Conservation (phyloP, 257 asterid genomes). For the Thymus quinquecostatus region DNA sequence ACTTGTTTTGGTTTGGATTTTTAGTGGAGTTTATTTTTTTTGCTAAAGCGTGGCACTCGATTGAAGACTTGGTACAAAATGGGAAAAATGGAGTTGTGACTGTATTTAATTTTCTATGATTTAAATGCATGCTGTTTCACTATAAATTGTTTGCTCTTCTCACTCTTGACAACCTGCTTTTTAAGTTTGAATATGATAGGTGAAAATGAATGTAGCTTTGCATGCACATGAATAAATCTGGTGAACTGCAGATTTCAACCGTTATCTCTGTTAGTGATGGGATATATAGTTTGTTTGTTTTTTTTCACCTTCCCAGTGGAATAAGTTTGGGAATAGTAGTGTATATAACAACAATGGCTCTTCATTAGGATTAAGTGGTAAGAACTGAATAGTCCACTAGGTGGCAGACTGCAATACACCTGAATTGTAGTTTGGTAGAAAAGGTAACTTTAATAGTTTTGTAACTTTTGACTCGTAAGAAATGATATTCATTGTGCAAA, state of each 20-base stretch:
- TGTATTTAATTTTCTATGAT: not conserved
- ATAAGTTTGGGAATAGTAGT: not conserved
- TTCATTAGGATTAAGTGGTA: conserved; percentile 5
- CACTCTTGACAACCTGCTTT: not conserved
- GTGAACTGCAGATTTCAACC: conserved; percentile 14
- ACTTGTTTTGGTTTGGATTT: not conserved
- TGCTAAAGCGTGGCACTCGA: not conserved
- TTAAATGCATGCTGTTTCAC: conserved; percentile 15
- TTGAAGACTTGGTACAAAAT: not conserved
- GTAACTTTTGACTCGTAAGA: too few relatives aligned
- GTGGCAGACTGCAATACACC: not conserved
- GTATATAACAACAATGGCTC: not conserved
- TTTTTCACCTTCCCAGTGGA: not conserved
- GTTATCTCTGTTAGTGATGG: conserved; percentile 1
- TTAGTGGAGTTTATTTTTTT: not conserved
- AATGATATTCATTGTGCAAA: not conserved
- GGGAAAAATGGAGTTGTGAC: not conserved
- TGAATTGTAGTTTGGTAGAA: conserved; percentile 11
- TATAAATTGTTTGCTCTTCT: not conserved
- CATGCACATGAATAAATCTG: conserved; percentile 13
- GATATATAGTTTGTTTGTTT: not conserved
- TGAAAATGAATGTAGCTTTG: conserved; percentile 17
- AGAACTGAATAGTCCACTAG: not conserved
- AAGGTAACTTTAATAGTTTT: not conserved
- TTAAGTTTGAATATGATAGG: not conserved